Base-by-base conservation (phyloP, 1,284 basidiomycete genomes). In the Inonotus hispidus region DNA sequence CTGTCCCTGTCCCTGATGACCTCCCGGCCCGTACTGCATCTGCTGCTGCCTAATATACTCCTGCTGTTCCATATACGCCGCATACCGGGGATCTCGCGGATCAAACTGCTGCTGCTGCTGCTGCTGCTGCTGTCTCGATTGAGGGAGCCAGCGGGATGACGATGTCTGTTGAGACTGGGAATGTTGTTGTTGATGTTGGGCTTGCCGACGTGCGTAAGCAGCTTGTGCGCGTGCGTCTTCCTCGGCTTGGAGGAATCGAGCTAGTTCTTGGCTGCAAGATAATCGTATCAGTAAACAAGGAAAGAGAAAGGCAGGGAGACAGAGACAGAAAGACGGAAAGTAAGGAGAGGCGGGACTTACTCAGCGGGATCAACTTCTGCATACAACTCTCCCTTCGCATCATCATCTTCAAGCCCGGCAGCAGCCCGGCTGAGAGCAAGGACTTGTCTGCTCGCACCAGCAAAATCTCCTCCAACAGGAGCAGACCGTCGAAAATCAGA, bases 391-490 rank as follows among this genome's bases (percentile, higher is more conserved):
- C 16, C 41, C 2, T 7, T 21, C 16, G 41, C 41, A n/a, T 43
- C 32, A 63, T 63, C 5, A 65, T 64, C 61, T 66, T 29, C 43
- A 1, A 11, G 52, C 29, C 46, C 56, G 11, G 68, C 23, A 23
- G 25, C 23, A n/a, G 49, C 49, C 3, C 32, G 32, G 8, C 32
- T 32, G 3, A 32, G 4, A 3, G n/a, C 46, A 21, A 23, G 46
- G 6, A 21, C 59, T 43, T 85, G 68, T 3, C 83, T 79, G 43
- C 79, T 81, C 68, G 85, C 78, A 1, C 89, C 90, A 0, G 88
- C 90, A 66, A 86, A 89, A 68, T 93, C 90, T 0, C 92, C 92
- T 0, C 90, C 91, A 0, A 80, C 82, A 0, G 91, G 89, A 50
- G 74, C 82, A 5, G 87, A 76, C n/a, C 71, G 75, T 38, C 79